These are phyloP conservation scores for Gnaphalium uliginosum DNA, from an alignment of 129 eudicot species.

Conservation along the genomic window DNA sequence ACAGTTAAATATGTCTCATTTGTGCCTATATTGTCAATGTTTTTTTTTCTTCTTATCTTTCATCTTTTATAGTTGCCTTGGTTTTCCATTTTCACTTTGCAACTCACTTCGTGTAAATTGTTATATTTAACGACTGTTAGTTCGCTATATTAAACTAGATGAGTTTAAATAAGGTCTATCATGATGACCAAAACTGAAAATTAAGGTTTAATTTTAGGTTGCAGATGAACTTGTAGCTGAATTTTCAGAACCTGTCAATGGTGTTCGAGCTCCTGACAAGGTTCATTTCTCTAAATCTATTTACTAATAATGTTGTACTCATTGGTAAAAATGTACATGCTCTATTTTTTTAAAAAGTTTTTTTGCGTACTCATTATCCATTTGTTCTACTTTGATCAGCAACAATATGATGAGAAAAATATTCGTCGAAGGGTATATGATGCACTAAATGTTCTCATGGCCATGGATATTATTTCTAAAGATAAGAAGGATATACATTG, in stretches of 20 bases:
- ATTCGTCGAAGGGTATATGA: conserved; percentile 72
- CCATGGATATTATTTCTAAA: conserved; percentile 65
- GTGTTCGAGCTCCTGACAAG: conserved; percentile 38
- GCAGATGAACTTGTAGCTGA: conserved; percentile 70
- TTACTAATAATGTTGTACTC: not conserved
- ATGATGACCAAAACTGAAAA: not conserved
- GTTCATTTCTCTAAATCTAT: conserved; percentile 13
- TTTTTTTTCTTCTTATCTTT: not conserved
- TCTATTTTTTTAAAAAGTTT: not conserved
- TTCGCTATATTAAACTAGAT: not conserved
- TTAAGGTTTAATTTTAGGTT: conserved; percentile 36
- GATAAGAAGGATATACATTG: conserved; percentile 70
- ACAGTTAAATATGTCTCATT: not conserved
- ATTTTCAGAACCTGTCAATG: conserved; percentile 43
- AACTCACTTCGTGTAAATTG: no score
- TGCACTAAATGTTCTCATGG: conserved; percentile 67
- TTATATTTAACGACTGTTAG: not conserved
- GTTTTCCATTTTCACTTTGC: not conserved
- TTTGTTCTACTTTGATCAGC: conserved; percentile 20
- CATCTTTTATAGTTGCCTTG: not conserved
- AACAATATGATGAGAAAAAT: conserved; percentile 57
- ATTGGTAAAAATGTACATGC: not conserved
- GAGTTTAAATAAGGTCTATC: not conserved
- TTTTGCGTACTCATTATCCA: conserved; percentile 1
- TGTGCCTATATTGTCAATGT: not conserved